A percentile compares a stretch with the other conserved stretches of the same genome.
phyloP scores from a whole-genome alignment of 1,284 basidiomycete genomes.

The Flammula alnicola region DNA sequence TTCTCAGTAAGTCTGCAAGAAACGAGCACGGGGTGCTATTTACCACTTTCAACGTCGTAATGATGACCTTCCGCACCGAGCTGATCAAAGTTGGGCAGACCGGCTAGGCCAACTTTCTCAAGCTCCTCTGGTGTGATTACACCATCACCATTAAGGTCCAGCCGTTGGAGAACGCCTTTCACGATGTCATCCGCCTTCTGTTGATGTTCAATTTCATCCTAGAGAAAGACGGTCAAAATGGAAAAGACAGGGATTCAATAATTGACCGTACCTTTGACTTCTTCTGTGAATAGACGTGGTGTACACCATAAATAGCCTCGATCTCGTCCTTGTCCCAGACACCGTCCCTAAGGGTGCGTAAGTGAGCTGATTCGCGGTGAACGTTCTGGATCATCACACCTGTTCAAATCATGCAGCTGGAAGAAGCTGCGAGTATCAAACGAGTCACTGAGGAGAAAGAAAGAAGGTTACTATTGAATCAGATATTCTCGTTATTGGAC shows the following conservation, averaged over 20 bases:
- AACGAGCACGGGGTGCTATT: background rate
- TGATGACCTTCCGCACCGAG: slow-evolving; percentile 93
- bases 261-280: slow-evolving; percentile 66
- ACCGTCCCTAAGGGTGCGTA: slow-evolving; percentile 55
- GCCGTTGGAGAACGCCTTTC: slow-evolving; percentile 67
- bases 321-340: slow-evolving; percentile 82
- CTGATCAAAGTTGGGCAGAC: slow-evolving; percentile 86
- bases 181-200: slow-evolving; percentile 87
- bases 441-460: slow-evolving; percentile 56
- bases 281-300: slow-evolving; percentile 92
- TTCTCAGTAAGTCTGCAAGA: slow-evolving; percentile 3
- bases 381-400: slow-evolving; percentile 45
- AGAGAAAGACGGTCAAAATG: slow-evolving; percentile 4
- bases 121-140: slow-evolving; percentile 84
- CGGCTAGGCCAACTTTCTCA: slow-evolving; percentile 74
- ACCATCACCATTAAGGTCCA: slow-evolving; percentile 86
- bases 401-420: slow-evolving; percentile 90
- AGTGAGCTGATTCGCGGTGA: background rate
- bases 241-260: background rate
- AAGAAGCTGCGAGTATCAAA: slow-evolving; percentile 85
- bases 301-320: slow-evolving; percentile 92
- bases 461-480: background rate
- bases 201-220: slow-evolving; percentile 83
- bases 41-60: slow-evolving; percentile 88
- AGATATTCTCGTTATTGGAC: background rate